Base-by-base conservation (phyloP, 257 asterid species). In the Solanum verrucosum region DNA sequence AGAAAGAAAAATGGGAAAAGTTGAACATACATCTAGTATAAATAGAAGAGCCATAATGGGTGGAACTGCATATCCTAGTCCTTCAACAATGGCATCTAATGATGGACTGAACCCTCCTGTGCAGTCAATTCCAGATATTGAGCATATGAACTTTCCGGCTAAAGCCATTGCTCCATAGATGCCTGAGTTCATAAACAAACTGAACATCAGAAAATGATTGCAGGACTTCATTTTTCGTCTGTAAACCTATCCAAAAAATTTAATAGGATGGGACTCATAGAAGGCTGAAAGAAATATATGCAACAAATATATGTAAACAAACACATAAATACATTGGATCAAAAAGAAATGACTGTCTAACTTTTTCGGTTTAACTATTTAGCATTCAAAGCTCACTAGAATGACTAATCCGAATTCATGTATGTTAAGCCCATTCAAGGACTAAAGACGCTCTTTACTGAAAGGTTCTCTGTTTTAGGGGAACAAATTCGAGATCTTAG, bases 21-120 rank as follows among this genome's bases (percentile, higher is more conserved):
- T 67, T 84, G 12, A 70, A 29, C 97, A 60, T 95, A 96, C 99
- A 89, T 97, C 98, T 73, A 97, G 92, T 89, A 95, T 97, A 89
- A 97, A 93, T 85, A 96, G 98, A 91, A 94, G 96, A 65, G 98
- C 98, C 98, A 96, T 96, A 83, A 97, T 96, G 15, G 99, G 99
- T 84, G 98, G 99, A 91, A 94, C 95, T 83, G 99, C 98, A 91
- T 97, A 96, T 91, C 98, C 99, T 90, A 97, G 82, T 88, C 99
- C 99, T 81, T 93, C 92, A 37, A 96, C 98, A 85, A 95, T 90
- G 90, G 99, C 98, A 90, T 95, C 93, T 79, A 96, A 91, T 52
- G 98, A 90, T 68, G 93, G 92, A 88, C 93, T 93, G 79, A 96
- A 97, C 82, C 99, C 99, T 88, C 99, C 99, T 56, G 89, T 92